Evolutionary conservation across 176 grass and related monocot genomes (phyloP).

Genomic region (Oryza meridionalis): DNA sequence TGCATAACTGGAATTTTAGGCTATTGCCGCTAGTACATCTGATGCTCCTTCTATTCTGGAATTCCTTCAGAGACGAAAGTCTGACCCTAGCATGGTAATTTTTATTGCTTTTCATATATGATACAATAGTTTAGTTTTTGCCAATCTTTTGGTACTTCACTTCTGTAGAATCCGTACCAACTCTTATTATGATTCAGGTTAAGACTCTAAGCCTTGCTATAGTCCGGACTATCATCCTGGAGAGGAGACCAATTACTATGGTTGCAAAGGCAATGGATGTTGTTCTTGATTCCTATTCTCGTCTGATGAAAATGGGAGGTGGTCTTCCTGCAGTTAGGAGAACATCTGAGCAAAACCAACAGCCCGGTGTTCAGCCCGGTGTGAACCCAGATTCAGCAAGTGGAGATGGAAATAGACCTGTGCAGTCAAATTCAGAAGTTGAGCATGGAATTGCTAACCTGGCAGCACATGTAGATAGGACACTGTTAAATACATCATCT

Average conservation of each 20-base stretch:
- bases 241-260: slow-evolving; percentile 67
- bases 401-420: slow-evolving; percentile 36
- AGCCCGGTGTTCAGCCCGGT: slow-evolving; percentile 44
- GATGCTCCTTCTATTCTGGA: slow-evolving; percentile 85
- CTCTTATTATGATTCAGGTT: slow-evolving; percentile 58
- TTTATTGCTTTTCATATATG: slow-evolving; percentile 3
- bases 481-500: slow-evolving; percentile 45
- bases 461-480: slow-evolving; percentile 39
- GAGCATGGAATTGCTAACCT: slow-evolving; percentile 45
- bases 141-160: background rate
- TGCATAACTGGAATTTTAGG: slow-evolving; percentile 49
- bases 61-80: slow-evolving; percentile 88
- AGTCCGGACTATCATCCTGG: slow-evolving; percentile 74
- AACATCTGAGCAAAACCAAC: slow-evolving; percentile 58
- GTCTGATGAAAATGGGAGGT: slow-evolving; percentile 61
- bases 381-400: slow-evolving; percentile 43
- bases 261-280: slow-evolving; percentile 84
- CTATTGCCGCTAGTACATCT: slow-evolving; percentile 93
- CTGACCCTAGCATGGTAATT: slow-evolving; percentile 72
- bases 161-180: background rate
- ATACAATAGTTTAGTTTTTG: slow-evolving; percentile 31
- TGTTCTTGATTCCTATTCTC: slow-evolving; percentile 82
- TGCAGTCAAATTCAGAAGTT: slow-evolving; percentile 43
- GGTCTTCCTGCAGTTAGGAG: slow-evolving; percentile 49
- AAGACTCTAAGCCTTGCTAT: slow-evolving; percentile 79